Evolutionary conservation across 306 rosid genomes (phyloP).

Genomic region (Cyclanthera cordifolia): DNA sequence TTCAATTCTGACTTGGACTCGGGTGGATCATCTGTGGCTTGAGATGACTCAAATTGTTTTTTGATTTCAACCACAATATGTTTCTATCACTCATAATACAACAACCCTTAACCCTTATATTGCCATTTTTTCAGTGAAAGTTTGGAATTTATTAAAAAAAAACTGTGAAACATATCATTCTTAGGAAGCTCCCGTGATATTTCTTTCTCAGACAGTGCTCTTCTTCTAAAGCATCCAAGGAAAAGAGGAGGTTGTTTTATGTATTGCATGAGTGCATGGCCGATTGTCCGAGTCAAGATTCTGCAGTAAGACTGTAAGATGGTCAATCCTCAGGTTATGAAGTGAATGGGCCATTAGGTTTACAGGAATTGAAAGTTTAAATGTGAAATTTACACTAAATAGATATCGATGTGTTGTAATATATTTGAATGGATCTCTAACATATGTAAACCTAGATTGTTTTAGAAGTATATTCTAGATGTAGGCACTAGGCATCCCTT

Average conservation of each 20-base stretch:
- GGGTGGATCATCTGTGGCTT: background rate
- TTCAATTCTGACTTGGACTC: background rate
- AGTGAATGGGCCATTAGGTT: background rate
- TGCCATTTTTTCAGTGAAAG: no score
- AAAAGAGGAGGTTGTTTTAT: background rate
- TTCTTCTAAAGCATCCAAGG: background rate
- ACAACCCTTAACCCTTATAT: no score
- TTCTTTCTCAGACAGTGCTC: background rate
- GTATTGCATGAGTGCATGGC: background rate
- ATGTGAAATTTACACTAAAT: background rate
- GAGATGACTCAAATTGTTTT: background rate
- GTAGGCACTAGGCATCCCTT: background rate
- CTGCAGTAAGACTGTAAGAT: background rate
- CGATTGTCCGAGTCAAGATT: background rate
- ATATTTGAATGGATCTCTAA: background rate
- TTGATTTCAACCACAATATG: background rate
- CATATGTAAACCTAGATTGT: background rate
- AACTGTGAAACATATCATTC: background rate
- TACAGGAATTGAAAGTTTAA: background rate
- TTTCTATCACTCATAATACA: background rate
- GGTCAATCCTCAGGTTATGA: background rate
- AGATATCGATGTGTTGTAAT: background rate
- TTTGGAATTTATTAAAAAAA: no score
- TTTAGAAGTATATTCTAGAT: background rate
- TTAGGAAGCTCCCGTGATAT: background rate